Evolutionary conservation across 805 yeast species (phyloP), one percentile per base, ranked within the genome.

Genomic region (Candida parachauliodes): DNA sequence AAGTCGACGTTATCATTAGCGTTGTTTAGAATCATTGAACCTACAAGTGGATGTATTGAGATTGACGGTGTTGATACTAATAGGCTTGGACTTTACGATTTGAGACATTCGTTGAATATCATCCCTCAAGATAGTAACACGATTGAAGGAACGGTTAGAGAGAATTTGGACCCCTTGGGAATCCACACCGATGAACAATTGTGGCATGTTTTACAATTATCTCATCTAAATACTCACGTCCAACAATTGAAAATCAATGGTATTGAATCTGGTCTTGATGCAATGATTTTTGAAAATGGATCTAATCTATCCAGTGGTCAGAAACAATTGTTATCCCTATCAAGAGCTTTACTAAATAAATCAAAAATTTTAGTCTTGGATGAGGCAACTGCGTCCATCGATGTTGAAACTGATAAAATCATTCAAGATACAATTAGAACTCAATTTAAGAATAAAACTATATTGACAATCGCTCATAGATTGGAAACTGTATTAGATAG

Each of bases 41-140:
- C 83, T 1, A 77, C 81, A 3, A 61, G 58, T 9, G 93, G 94
- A 12, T 60, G 65, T 25, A 84, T 88, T 48, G 65, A 64, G 9
- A 82, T 88, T 48, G 96, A 89, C 62, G 79, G 74, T 16, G 53
- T 86, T 12, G 62, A 82, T 48, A 85, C 87, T 4, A 67, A 77
- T 31, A 51, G 65, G 18, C 74, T 88, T 39, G 96, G 96, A 3
- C 65, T 88, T 34, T 70, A 66, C 45, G 96, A 88, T 53, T 68
- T 88, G 51, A 76, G 97, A 54, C 80, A 79, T 26, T 73, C 76
- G 43, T 62, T 88, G 34, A 83, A 91, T 2, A 89, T 88, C 46
- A 88, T 88, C 46, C 97, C 97, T 2, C 96, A 88, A 59, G 97
- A 88, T 59, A 83, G 96, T 0, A 96, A 88, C 57, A 87, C 86